Evolutionary conservation across 192 early-diverging fungal species (phyloP), one percentile per base, ranked within the genome.

Genomic region (Backusella tarrabulga): DNA sequence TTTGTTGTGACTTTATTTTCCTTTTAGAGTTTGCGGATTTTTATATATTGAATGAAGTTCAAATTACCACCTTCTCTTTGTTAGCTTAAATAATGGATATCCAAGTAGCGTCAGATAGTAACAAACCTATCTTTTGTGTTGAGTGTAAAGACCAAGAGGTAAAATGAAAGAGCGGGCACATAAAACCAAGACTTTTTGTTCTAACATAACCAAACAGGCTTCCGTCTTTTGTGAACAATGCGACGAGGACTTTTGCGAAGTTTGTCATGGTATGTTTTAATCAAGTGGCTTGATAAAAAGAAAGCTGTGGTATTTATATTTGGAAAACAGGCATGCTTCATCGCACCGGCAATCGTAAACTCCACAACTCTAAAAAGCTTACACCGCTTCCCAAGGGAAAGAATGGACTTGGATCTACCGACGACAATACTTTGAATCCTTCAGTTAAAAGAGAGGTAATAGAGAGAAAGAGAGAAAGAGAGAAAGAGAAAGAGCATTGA

Each of bases 171-270:
- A 23, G 11, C 3, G 63, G 52, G 68, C 95, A 95, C 82, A 90
- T 96, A 38, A 32, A 32, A 32, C 0, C 94, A 97, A 80, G 96
- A 94, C 85, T 40, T 11, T 11, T 40, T 40, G 90, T 88, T 71
- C 81, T 92, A 94, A 77, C 77, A 87, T 81, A 86, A 76, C 34
- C 9, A 56, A 42, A 4, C 32, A 91, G 56, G 85, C 92, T 0
- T 78, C 82, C 3, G 80, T 92, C 35, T 90, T 86, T 76, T 98
- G 97, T 85, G 92, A 96, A 73, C 91, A 95, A 77, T 97, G 96
- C 60, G 88, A 85, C 56, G 96, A 94, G 79, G 91, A 94, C 78
- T 98, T 94, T 91, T 98, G 97, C 81, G 92, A 94, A 79, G 95
- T 98, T 26, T 98, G 97, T 79, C 93, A 89, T 75, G 88, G 80